Base-by-base conservation (phyloP, 495 filamentous ascomycete species). In the Hypoxylon lenormandii region DNA sequence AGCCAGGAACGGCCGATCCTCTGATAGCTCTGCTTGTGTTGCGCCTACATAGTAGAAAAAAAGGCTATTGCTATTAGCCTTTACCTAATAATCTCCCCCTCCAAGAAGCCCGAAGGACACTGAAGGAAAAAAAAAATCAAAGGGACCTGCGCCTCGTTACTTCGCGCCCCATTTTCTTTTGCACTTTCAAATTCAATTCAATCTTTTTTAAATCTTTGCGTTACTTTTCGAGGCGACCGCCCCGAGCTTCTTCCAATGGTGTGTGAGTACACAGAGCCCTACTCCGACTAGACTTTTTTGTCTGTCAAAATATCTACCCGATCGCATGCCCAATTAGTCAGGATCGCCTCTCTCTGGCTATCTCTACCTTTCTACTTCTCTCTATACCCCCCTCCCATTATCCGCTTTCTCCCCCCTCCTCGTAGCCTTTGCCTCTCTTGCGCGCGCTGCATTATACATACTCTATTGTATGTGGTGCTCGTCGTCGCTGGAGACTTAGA, bases 201-300 rank as follows among this genome's bases (percentile, higher is more conserved):
- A n/a, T 6, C 0, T 37, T 33, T 28, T 53, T 42, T 36, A 45
- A 22, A 8, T 18, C 23, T 8, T 56, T 28, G 46, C 43, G 50
- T 53, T 59, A 50, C 56, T 57, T 53, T 40, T 8, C 38, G 38
- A 43, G 51, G 37, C 21, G 12, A 60, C 30, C 2, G 59, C 8
- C 38, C 55, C 52, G 36, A 56, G 26, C 6, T 22, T 15, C 46
- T 57, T 58, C 51, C 46, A 67, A 72, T 72, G 61, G 61, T 62
- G 69, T 72, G 69, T 72, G 63, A 72, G 69, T 72, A 66, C 55
- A 59, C 13, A 30, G 8, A 55, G 48, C 33, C 26, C 56, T 64
- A 46, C 37, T 57, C 21, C 18, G n/a, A n/a, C n/a, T 57, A 46
- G n/a, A 21, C 15, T 28, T 16, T 26, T 5, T 19, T 16, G 3